phyloP scores from a whole-genome alignment of 176 grass and related monocot genomes.

The Oryza officinalis region DNA sequence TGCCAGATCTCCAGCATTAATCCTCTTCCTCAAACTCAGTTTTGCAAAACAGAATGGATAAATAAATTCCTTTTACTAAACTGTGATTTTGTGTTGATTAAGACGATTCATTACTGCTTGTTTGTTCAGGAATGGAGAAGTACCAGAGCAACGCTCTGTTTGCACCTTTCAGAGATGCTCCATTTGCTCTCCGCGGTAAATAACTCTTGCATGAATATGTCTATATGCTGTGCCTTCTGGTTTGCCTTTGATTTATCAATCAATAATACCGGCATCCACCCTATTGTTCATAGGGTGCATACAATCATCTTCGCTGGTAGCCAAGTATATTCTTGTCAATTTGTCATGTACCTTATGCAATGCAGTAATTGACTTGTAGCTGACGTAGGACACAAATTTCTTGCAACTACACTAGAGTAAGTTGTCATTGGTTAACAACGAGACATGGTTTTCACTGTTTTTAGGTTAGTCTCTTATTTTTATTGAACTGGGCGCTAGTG shows the following conservation, averaged over 20 bases:
- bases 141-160: constrained; percentile 14
- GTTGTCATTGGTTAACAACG: background rate
- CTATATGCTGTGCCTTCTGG: background rate
- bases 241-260: background rate
- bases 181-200: constrained; percentile 51
- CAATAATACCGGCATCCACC: background rate
- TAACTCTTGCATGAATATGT: background rate
- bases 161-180: constrained; percentile 1
- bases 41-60: background rate
- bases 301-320: background rate
- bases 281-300: background rate
- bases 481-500: background rate
- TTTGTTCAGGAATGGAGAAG: constrained; percentile 49
- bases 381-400: background rate
- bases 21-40: background rate
- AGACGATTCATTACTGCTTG: background rate
- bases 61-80: background rate
- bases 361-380: background rate
- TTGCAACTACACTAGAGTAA: background rate
- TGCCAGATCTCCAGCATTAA: background rate
- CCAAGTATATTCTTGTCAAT: background rate
- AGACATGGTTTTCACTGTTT: background rate
- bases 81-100: constrained; percentile 2
- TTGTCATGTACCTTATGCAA: background rate
- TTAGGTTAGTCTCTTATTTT: background rate